Conservation (phyloP, 2,329 filamentous ascomycete species). For the Stemphylium beticola region DNA sequence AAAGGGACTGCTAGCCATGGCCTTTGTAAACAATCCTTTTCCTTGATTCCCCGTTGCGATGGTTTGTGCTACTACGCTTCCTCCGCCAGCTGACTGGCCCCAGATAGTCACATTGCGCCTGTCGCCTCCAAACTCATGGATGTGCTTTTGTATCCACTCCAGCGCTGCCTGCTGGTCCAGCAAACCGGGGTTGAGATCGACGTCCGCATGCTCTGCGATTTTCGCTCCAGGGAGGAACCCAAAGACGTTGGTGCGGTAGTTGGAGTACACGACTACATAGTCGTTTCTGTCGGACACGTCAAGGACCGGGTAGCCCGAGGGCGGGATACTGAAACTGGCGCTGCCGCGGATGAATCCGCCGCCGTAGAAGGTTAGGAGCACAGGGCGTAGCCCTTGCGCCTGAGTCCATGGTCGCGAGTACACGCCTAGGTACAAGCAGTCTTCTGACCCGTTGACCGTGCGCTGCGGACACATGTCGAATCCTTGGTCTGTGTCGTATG, state of each 20-base stretch:
- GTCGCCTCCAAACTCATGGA: slow-evolving; percentile 62
- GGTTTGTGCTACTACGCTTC: slow-evolving; percentile 60
- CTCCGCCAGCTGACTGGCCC: slow-evolving; percentile 63
- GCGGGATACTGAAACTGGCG: slow-evolving; percentile 62
- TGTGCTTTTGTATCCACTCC: slow-evolving; percentile 61
- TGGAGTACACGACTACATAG: slow-evolving; percentile 59
- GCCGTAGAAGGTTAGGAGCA: slow-evolving; percentile 67
- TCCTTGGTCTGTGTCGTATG: slow-evolving; percentile 61
- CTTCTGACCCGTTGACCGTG: slow-evolving; percentile 62
- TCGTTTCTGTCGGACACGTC: slow-evolving; percentile 61
- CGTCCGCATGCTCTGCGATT: slow-evolving; percentile 53
- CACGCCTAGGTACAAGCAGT: slow-evolving; percentile 67
- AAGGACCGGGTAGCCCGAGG: slow-evolving; percentile 63
- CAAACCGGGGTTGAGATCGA: slow-evolving; percentile 60
- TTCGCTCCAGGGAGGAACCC: slow-evolving; percentile 61
- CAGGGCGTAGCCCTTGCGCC: slow-evolving; percentile 55
- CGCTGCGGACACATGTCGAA: slow-evolving; percentile 67
- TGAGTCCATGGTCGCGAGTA: slow-evolving; percentile 64
- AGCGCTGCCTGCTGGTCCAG: slow-evolving; percentile 61
- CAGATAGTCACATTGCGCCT: slow-evolving; percentile 59
- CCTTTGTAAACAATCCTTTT: slow-evolving; percentile 57
- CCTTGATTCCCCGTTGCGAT: slow-evolving; percentile 56
- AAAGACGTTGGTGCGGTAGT: slow-evolving; percentile 65
- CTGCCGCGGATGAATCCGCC: slow-evolving; percentile 66
- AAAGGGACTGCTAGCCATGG: slow-evolving; percentile 61